These are phyloP conservation scores for Cylindrotheca closterium DNA, from an alignment of 108 stramenopile genomes.

Conservation along the genomic window DNA sequence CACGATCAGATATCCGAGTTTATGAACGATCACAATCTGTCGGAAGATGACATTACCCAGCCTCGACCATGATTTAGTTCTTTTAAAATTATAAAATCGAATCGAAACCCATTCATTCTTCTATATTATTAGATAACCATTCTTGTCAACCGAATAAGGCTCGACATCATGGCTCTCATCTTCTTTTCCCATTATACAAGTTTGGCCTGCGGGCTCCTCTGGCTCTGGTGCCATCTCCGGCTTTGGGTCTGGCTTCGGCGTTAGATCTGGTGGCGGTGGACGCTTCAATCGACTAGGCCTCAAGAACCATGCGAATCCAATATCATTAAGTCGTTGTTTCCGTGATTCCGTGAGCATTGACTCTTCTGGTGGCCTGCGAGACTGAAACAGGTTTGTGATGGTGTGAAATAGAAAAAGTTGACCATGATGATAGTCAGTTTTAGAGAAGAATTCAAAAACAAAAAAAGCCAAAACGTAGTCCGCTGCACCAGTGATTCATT, in stretches of 20 bases:
- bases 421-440: too few relatives aligned
- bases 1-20: slow-evolving; percentile 59
- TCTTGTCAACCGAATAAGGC: neutral
- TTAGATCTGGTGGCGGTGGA: neutral
- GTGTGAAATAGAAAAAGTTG: too few relatives aligned
- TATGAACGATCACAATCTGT: slow-evolving; percentile 30
- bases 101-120: too few relatives aligned
- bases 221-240: neutral
- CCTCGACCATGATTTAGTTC: slow-evolving; percentile 32
- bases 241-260: too few relatives aligned
- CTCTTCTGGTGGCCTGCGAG: neutral
- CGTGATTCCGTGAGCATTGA: neutral
- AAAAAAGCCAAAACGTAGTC: too few relatives aligned
- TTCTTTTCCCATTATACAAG: neutral
- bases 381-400: too few relatives aligned
- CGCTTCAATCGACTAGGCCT: neutral
- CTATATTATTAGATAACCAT: neutral
- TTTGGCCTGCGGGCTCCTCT: too few relatives aligned
- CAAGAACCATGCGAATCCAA: neutral
- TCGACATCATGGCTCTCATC: neutral
- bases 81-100: too few relatives aligned
- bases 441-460: too few relatives aligned
- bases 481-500: too few relatives aligned
- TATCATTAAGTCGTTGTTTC: neutral
- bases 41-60: slow-evolving; percentile 26